A percentile compares a stretch with the other conserved stretches of the same genome.
Evolutionary conservation across 208 protist species (phyloP).

Genomic region (Leishmania mexicana): DNA sequence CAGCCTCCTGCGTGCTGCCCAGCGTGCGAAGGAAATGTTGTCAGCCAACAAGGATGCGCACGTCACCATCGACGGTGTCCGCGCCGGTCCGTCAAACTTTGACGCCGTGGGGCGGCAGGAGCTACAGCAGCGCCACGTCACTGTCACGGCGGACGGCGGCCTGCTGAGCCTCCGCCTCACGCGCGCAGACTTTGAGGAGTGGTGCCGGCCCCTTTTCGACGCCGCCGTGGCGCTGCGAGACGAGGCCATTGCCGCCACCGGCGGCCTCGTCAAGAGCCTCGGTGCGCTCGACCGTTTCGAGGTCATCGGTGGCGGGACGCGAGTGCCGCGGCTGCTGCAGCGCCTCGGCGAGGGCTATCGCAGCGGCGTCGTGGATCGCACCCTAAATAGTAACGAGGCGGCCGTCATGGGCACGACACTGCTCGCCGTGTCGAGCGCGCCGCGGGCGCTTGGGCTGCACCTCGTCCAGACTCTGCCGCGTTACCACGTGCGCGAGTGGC

Average conservation of each 20-base stretch:
- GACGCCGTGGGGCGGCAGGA: conserved; percentile 23
- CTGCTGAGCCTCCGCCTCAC: conserved; percentile 51
- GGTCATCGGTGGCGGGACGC: conserved; percentile 79
- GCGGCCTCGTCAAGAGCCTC: conserved; percentile 24
- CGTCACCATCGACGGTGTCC: conserved; percentile 80
- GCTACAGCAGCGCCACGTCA: conserved; percentile 12
- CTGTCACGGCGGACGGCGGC: conserved; percentile 16
- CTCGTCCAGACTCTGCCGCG: conserved; percentile 7
- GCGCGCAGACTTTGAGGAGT: conserved; percentile 68
- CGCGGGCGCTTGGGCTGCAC: conserved; percentile 11
- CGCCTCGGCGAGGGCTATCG: conserved; percentile 51
- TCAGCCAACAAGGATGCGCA: conserved; percentile 87
- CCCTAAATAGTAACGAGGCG: conserved; percentile 89
- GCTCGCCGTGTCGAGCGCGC: conserved; percentile 39
- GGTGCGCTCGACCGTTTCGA: conserved; percentile 56
- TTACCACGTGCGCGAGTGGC: conserved; percentile 45
- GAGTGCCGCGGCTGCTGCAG: conserved; percentile 76
- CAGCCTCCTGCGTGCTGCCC: conserved; percentile 78
- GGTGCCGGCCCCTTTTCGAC: conserved; percentile 63
- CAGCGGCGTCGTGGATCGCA: conserved; percentile 56
- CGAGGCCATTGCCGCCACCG: conserved; percentile 34
- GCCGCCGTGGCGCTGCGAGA: conserved; percentile 33
- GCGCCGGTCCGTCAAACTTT: conserved; percentile 24
- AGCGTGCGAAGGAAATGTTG: conserved; percentile 85
- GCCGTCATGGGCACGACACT: conserved; percentile 67